Percentiles rank a stretch among this genome's conserved stretches.
Conservation (phyloP, 805 yeast genomes). For the Candida orba region DNA sequence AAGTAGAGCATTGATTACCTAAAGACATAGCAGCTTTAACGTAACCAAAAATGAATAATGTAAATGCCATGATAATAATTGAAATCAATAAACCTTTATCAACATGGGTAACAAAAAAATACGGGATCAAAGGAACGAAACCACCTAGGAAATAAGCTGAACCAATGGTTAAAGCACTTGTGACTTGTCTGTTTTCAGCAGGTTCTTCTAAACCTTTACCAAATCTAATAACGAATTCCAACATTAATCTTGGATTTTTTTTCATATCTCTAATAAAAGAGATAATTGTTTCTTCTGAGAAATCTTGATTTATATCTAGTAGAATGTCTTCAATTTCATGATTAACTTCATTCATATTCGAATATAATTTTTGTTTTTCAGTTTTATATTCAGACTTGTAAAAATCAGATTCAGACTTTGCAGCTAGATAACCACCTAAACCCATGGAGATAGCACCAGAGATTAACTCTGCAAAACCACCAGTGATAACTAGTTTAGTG, state of each 20-base stretch:
- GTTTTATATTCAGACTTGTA: slow-evolving; percentile 63
- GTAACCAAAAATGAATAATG: slow-evolving; percentile 83
- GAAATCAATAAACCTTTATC: slow-evolving; percentile 70
- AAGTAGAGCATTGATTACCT: slow-evolving; percentile 63
- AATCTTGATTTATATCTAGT: slow-evolving; percentile 51
- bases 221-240: slow-evolving; percentile 79
- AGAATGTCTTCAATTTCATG: slow-evolving; percentile 78
- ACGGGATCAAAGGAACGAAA: slow-evolving; percentile 83
- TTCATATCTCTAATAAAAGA: slow-evolving; percentile 74
- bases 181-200: slow-evolving; percentile 81
- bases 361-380: slow-evolving; percentile 63
- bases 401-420: slow-evolving; percentile 78
- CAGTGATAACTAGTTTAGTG: slow-evolving; percentile 85
- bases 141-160: slow-evolving; percentile 87
- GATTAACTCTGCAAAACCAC: slow-evolving; percentile 95
- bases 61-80: slow-evolving; percentile 73
- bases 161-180: slow-evolving; percentile 88
- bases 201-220: slow-evolving; percentile 96
- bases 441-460: slow-evolving; percentile 99
- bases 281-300: slow-evolving; percentile 64
- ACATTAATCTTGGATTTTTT: slow-evolving; percentile 66
- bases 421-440: slow-evolving; percentile 93
- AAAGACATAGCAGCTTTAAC: slow-evolving; percentile 78
- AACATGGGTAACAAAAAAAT: slow-evolving; percentile 75
- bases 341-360: slow-evolving; percentile 56